Evolutionary conservation across 306 rosid genomes (phyloP), one percentile per base, ranked within the genome.

Genomic region (Begonia fuchsioides): DNA sequence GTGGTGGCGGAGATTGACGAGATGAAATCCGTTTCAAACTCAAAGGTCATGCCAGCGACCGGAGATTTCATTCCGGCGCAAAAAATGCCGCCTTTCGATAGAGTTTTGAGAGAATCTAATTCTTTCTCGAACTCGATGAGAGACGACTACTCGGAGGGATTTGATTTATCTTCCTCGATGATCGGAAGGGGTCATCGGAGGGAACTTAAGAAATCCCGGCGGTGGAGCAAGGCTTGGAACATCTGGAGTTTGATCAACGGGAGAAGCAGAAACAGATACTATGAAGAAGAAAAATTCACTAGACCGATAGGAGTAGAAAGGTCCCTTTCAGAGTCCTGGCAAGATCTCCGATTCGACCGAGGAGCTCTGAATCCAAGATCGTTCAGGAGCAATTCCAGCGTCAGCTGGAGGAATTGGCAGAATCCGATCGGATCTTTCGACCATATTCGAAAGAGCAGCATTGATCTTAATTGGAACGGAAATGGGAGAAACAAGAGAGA

Each of bases 1-100:
- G 94, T 85, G 51, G 94, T 90, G 64, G 95, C 94, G 1, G 98
- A 90, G 55, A 79, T 85, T 57, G 95, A 90, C 44, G 98, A 90
- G 32, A 50, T 85, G 68, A 90, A 81, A 62, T 63, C 79, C 2
- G 86, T 68, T 70, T 78, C 87, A 0, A 79, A 78, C 50, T 72
- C 93, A 0, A 87, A 82, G 61, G 92, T 87, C 41, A 66, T 76
- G 35, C 87, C 92, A 15, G 78, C 77, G 8, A 53, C 77, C 8
- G 65, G 54, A 44, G 96, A 77, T 51, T 72, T 57, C 68, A 56
- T 67, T 45, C 68, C 63, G 5, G 94, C 80, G 1, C 80, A 71
- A 38, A 82, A 82, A 47, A 53, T 70, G 46, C 78, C 44, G 17
- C 56, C 50, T 13, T 66, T 69, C 5, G 87, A 78, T 60, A 65